A percentile compares a stretch with the other conserved stretches of the same genome.
phyloP scores from a whole-genome alignment of 768 basidiomycete species.

The Panaeolus cyanescens region DNA sequence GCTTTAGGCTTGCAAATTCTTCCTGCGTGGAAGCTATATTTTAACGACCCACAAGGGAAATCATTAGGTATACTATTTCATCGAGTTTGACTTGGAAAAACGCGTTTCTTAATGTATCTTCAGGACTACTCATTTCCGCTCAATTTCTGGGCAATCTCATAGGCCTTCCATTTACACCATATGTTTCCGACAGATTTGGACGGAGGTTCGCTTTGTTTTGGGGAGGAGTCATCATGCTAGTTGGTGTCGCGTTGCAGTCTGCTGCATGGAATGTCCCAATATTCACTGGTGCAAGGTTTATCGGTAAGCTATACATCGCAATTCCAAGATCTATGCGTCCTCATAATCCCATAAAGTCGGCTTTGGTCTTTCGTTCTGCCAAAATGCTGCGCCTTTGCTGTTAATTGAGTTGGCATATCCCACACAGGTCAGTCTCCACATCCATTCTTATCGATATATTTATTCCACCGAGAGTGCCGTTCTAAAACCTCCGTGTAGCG shows the following conservation, averaged over 20 bases:
- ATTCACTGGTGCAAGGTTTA: conserved; percentile 59
- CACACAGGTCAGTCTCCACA: conserved; percentile 50
- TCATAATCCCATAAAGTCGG: conserved; percentile 46
- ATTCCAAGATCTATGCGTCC: neutral
- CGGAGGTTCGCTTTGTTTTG: conserved; percentile 60
- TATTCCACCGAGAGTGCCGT: neutral
- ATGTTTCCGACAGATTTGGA: conserved; percentile 61
- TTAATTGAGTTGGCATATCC: conserved; percentile 72
- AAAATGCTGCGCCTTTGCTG: conserved; percentile 64
- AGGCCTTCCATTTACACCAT: conserved; percentile 65
- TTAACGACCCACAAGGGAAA: conserved; percentile 51
- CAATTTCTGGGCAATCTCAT: conserved; percentile 61
- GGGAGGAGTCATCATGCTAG: conserved; percentile 65
- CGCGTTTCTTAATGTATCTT: neutral
- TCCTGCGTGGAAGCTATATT: conserved; percentile 62
- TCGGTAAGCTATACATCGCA: conserved; percentile 38
- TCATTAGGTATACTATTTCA: conserved; percentile 51
- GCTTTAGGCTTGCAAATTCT: conserved; percentile 64
- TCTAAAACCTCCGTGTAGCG: conserved; percentile 25
- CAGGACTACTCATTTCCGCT: conserved; percentile 67
- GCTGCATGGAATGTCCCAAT: conserved; percentile 45
- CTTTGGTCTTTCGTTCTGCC: conserved; percentile 60
- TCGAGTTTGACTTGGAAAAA: neutral
- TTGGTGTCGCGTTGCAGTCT: conserved; percentile 60
- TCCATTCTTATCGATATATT: neutral